Conservation (phyloP, 305 asterid species). For the Petunia hybrid region DNA sequence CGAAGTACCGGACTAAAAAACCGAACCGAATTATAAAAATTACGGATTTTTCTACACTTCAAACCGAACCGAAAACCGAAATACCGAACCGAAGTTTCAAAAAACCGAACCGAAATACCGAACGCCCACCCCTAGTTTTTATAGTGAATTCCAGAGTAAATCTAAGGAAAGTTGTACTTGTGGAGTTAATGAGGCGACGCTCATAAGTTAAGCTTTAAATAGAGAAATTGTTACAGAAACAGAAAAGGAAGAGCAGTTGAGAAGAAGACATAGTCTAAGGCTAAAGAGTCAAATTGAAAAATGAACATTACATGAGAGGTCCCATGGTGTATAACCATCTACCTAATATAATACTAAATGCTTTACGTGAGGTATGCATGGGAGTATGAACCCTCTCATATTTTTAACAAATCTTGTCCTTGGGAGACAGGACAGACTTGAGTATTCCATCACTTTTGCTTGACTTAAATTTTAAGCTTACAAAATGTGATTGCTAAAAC, state of each 20-base stretch:
- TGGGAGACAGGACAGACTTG: neutral
- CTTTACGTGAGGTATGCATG: neutral
- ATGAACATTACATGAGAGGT: conserved; percentile 24
- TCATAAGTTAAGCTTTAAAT: conserved; percentile 11
- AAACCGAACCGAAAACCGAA: no score
- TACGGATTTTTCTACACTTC: no score
- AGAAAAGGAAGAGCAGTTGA: conserved; percentile 24
- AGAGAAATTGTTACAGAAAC: neutral
- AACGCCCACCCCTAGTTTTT: no score
- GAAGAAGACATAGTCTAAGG: conserved; percentile 25
- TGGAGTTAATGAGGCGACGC: neutral
- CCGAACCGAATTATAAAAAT: no score
- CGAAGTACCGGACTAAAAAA: no score
- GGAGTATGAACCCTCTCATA: neutral
- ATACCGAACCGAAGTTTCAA: no score
- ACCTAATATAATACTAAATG: conserved; percentile 8
- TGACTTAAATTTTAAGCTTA: neutral
- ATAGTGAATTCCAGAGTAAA: neutral
- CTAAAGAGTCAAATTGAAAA: neutral
- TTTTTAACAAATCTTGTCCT: neutral
- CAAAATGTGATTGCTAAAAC: neutral
- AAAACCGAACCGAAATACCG: no score
- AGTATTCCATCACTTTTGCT: neutral
- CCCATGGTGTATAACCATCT: conserved; percentile 17
- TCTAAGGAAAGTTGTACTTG: neutral